These are phyloP conservation scores for Ophiobolus disseminans DNA, from an alignment of 2,329 filamentous ascomycete species.

Conservation along the genomic window DNA sequence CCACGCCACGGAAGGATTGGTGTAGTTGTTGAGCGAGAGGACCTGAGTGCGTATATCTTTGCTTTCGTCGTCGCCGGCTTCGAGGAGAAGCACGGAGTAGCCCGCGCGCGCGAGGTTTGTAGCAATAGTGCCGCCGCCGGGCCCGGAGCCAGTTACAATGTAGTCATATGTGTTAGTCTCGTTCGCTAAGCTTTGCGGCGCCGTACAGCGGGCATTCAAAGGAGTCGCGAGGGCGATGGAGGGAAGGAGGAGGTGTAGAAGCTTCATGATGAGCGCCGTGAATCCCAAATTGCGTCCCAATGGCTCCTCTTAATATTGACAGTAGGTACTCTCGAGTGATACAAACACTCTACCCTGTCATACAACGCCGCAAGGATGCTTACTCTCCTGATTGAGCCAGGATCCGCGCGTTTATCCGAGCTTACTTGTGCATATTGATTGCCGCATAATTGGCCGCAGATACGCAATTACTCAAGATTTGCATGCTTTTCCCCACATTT, in stretches of 20 bases:
- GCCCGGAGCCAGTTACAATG: slow-evolving; percentile 3
- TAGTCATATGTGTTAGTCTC: slow-evolving; percentile 31
- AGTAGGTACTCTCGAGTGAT: no score
- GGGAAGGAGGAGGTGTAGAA: slow-evolving; percentile 5
- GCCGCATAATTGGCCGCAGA: no score
- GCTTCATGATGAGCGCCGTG: slow-evolving; percentile 8
- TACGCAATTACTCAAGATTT: no score
- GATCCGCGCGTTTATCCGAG: no score
- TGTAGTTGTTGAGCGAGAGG: slow-evolving; percentile 55
- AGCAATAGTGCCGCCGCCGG: slow-evolving; percentile 33
- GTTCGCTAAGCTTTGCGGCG: slow-evolving; percentile 6
- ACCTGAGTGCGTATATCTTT: slow-evolving; percentile 55
- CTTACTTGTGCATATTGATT: no score
- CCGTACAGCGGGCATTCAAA: slow-evolving; percentile 6
- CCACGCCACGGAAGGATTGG: slow-evolving; percentile 55
- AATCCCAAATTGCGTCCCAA: no score
- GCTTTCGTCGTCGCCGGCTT: slow-evolving; percentile 61
- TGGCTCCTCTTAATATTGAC: no score
- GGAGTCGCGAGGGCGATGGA: slow-evolving; percentile 7
- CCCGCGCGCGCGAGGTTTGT: slow-evolving; percentile 63
- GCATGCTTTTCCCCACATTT: no score
- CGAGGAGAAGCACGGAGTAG: slow-evolving; percentile 63
- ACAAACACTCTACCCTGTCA: no score
- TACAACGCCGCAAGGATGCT: no score
- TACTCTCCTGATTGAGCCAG: no score